Evolutionary conservation across 805 yeast genomes (phyloP).

Genomic region (Ogataea degrootiae): DNA sequence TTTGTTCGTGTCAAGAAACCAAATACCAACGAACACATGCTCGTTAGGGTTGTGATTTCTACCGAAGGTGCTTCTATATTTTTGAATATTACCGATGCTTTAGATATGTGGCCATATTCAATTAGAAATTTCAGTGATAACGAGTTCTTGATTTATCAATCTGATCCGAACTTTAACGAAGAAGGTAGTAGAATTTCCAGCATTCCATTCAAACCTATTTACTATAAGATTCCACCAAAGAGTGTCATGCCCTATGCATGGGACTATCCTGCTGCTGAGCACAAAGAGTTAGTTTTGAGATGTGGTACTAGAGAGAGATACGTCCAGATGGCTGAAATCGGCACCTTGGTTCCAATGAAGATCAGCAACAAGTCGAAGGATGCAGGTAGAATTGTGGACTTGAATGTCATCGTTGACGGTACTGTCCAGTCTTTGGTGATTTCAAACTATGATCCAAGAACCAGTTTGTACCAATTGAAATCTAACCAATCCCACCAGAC

Average conservation of each 20-base stretch:
- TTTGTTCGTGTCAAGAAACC: slow-evolving; percentile 65
- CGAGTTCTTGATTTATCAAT: slow-evolving; percentile 84
- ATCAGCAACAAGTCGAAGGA: slow-evolving; percentile 45
- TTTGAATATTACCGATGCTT: slow-evolving; percentile 67
- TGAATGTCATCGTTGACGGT: slow-evolving; percentile 94
- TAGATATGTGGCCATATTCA: slow-evolving; percentile 86
- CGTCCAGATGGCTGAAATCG: slow-evolving; percentile 88
- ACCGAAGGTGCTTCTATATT: slow-evolving; percentile 82
- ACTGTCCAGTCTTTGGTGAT: slow-evolving; percentile 86
- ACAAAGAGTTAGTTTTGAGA: slow-evolving; percentile 73
- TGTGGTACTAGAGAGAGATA: slow-evolving; percentile 70
- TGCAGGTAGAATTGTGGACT: slow-evolving; percentile 56
- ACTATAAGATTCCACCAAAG: slow-evolving; percentile 76
- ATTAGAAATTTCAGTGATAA: slow-evolving; percentile 83
- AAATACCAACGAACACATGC: slow-evolving; percentile 54
- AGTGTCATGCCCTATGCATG: slow-evolving; percentile 98
- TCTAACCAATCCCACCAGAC: slow-evolving; percentile 25
- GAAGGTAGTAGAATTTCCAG: slow-evolving; percentile 57
- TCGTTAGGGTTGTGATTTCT: slow-evolving; percentile 67
- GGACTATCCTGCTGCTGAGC: slow-evolving; percentile 90
- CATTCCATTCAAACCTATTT: slow-evolving; percentile 66
- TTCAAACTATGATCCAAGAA: slow-evolving; percentile 72
- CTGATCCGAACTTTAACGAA: slow-evolving; percentile 66
- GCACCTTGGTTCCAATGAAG: slow-evolving; percentile 82
- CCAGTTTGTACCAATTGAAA: slow-evolving; percentile 64